phyloP scores from a whole-genome alignment of 208 protist species.

The Tritrichomonas musculus region DNA sequence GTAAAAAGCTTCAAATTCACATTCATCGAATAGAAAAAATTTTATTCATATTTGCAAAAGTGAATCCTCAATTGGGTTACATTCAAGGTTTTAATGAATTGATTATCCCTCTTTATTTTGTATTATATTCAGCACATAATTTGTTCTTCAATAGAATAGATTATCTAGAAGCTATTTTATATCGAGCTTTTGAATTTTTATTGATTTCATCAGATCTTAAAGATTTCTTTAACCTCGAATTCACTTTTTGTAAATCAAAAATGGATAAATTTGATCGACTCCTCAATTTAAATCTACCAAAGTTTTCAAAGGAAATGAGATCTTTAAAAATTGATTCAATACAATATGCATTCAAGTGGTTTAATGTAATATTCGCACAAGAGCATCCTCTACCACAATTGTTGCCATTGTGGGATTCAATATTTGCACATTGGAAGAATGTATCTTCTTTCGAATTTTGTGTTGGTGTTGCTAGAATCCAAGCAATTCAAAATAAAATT shows the following conservation, averaged over 20 bases:
- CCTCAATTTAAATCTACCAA: neutral
- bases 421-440: neutral
- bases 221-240: too few species aligned
- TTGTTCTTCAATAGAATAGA: too few species aligned
- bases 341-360: neutral
- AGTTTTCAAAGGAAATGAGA: neutral
- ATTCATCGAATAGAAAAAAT: neutral
- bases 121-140: too few species aligned
- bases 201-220: too few species aligned
- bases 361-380: neutral
- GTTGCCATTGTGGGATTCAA: neutral
- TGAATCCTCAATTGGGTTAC: neutral
- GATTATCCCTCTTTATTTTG: neutral
- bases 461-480: neutral
- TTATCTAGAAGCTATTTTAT: too few species aligned
- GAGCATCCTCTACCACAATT: neutral
- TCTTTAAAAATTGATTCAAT: neutral
- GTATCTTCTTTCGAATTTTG: neutral
- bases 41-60: neutral
- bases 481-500: too few species aligned
- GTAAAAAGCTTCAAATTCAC: too few species aligned
- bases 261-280: neutral
- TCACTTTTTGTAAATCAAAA: too few species aligned
- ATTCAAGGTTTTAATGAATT: slow-evolving; percentile 15
- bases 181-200: too few species aligned